These are phyloP conservation scores for Scenedesmus sp. DNA, from an alignment of 163 green algal species.

Conservation along the genomic window DNA sequence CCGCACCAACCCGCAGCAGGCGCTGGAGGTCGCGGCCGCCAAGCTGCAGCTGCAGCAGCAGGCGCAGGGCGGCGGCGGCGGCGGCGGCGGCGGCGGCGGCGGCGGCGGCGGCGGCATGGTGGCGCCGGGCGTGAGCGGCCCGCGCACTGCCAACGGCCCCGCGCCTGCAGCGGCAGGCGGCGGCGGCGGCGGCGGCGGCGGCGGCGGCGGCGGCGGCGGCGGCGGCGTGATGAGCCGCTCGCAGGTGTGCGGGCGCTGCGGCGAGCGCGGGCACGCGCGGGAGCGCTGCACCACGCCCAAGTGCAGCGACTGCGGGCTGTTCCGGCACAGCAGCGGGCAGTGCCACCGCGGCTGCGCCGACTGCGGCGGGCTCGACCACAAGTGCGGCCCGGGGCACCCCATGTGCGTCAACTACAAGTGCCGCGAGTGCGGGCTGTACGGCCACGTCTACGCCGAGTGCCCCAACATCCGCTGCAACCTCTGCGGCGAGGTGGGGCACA, in stretches of 20 bases:
- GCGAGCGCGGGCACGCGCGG: constrained; percentile 21
- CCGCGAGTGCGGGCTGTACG: constrained; percentile 39
- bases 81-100: too few relatives aligned
- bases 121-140: too few relatives aligned
- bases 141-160: constrained; percentile 8
- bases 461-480: constrained; percentile 45
- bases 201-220: not conserved
- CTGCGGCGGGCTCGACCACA: constrained; percentile 29
- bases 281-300: constrained; percentile 26
- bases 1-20: constrained; percentile 18
- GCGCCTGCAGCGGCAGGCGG: not conserved
- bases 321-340: constrained; percentile 26
- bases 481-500: constrained; percentile 33
- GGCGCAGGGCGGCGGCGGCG: too few relatives aligned
- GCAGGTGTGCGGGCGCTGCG: constrained; percentile 36
- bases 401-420: constrained; percentile 47
- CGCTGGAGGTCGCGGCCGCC: constrained; percentile 12
- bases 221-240: not conserved
- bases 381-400: constrained; percentile 13
- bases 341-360: not conserved
- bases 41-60: too few relatives aligned
- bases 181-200: not conserved
- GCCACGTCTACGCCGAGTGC: constrained; percentile 42
- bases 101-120: too few relatives aligned
- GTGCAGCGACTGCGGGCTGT: constrained; percentile 12